Evolutionary conservation across 208 protist genomes (phyloP).

Genomic region (Leishmania tarentolae): DNA sequence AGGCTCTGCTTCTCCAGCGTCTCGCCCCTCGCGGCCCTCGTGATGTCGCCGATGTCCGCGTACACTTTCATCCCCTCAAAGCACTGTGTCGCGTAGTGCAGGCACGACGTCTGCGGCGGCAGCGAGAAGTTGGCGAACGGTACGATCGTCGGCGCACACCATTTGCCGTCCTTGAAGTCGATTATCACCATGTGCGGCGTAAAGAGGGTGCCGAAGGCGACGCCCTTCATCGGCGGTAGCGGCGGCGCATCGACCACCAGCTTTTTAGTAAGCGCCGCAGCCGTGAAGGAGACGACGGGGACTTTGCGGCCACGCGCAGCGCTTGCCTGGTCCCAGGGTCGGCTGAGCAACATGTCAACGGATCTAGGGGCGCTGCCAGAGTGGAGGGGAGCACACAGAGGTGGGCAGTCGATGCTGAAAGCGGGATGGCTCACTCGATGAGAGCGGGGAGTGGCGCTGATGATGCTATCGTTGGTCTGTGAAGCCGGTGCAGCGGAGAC

Average conservation of each 20-base stretch:
- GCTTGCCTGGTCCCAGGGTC: too few relatives aligned
- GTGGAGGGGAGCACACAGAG: neutral
- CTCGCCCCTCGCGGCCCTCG: constrained; percentile 41
- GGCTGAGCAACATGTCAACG: too few relatives aligned
- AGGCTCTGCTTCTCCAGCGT: constrained; percentile 41
- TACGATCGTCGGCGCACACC: constrained; percentile 77
- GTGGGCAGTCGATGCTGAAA: too few relatives aligned
- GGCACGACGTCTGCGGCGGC: constrained; percentile 79
- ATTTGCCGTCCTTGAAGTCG: constrained; percentile 81
- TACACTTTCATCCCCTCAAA: constrained; percentile 99
- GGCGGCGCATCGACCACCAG: constrained; percentile 51
- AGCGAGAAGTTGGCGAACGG: constrained; percentile 87
- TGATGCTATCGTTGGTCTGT: too few relatives aligned
- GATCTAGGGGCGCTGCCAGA: too few relatives aligned
- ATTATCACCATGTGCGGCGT: constrained; percentile 97
- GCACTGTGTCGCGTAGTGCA: constrained; percentile 96
- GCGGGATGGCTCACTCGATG: too few relatives aligned
- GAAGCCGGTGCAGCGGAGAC: too few relatives aligned
- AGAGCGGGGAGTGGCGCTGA: too few relatives aligned
- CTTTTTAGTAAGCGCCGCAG: constrained; percentile 26
- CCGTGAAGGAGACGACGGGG: constrained; percentile 27
- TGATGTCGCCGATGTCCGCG: constrained; percentile 75
- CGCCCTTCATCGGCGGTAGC: constrained; percentile 51
- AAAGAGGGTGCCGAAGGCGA: constrained; percentile 94
- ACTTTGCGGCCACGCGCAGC: neutral